These are phyloP conservation scores for Populus tremula DNA, from an alignment of 345 rosid species.

Conservation along the genomic window DNA sequence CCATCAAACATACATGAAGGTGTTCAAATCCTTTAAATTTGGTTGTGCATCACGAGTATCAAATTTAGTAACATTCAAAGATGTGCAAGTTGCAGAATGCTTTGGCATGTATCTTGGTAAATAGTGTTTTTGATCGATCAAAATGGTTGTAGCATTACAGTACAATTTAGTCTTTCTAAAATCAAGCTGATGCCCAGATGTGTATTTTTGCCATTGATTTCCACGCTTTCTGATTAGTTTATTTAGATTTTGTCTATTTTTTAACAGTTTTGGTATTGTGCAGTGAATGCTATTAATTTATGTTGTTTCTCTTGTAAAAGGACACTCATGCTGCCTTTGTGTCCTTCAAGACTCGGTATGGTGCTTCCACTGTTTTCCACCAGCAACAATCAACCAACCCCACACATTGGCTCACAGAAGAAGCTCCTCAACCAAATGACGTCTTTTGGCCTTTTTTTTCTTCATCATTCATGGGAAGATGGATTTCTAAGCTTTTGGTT, in stretches of 20 bases:
- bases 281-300: constrained; percentile 10
- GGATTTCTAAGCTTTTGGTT: constrained; percentile 74
- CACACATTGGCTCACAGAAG: constrained; percentile 76
- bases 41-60: neutral
- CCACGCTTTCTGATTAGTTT: neutral
- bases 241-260: neutral
- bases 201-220: neutral
- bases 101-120: neutral
- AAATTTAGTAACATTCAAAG: neutral
- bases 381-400: constrained; percentile 81
- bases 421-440: constrained; percentile 85
- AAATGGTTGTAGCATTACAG: neutral
- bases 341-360: constrained; percentile 86
- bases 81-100: neutral
- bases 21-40: neutral
- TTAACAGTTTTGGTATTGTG: neutral
- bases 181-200: constrained; percentile 1
- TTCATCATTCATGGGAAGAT: constrained; percentile 71
- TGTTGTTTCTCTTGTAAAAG: constrained; percentile 39
- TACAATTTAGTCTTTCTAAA: neutral
- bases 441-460: constrained; percentile 97
- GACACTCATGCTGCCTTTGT: constrained; percentile 95
- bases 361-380: constrained; percentile 72
- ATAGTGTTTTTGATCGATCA: neutral
- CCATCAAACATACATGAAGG: neutral